Evolutionary conservation across 495 filamentous ascomycete species (phyloP).

Genomic region (Penicillium atrosanguineum): DNA sequence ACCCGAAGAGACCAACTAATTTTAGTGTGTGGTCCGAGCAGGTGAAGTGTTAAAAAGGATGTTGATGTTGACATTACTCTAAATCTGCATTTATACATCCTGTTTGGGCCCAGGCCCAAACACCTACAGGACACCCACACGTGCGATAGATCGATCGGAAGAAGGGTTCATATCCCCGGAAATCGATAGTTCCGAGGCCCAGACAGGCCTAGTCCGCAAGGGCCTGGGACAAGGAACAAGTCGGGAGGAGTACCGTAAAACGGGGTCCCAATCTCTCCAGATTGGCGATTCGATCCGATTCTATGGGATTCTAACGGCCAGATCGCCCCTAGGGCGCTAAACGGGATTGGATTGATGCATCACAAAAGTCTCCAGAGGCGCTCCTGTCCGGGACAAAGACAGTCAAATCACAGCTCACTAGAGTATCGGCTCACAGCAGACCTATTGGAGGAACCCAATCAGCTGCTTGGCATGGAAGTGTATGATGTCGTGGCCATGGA

Average conservation of each 20-base stretch:
- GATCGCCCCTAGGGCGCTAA: background rate
- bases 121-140: too few species aligned
- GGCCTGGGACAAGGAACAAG: background rate
- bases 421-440: background rate
- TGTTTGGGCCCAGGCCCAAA: too few species aligned
- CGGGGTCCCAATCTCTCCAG: background rate
- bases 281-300: conserved; percentile 5
- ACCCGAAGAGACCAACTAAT: background rate
- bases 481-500: background rate
- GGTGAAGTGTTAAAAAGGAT: background rate
- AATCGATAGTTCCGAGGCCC: background rate
- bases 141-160: background rate
- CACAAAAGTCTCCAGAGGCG: background rate
- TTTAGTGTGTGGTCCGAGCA: background rate
- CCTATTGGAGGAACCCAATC: conserved; percentile 1
- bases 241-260: background rate
- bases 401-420: background rate
- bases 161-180: background rate
- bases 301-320: conserved; percentile 5
- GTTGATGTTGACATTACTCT: background rate
- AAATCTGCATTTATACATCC: too few species aligned
- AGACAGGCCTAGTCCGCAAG: background rate
- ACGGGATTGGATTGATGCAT: background rate
- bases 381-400: background rate
- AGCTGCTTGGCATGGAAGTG: conserved; percentile 9